A percentile compares a stretch with the other conserved stretches of the same genome.
phyloP scores from a whole-genome alignment of 257 asterid species.

The Solanum virginianum region DNA sequence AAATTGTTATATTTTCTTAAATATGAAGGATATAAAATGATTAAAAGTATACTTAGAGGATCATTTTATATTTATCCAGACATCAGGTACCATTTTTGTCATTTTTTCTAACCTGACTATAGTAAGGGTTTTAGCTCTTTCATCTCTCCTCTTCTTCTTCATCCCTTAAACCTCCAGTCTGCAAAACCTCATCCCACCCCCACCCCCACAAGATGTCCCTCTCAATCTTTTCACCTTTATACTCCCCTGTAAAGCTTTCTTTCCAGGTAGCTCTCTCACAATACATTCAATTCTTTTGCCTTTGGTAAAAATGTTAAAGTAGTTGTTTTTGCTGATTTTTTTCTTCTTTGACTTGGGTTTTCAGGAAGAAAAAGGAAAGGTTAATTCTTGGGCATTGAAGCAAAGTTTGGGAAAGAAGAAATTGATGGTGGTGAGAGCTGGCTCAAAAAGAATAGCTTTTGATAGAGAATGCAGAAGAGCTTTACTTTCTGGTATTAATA shows the following conservation, averaged over 20 bases:
- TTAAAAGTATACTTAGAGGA: background rate
- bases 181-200: background rate
- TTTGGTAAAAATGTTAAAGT: background rate
- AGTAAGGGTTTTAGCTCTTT: background rate
- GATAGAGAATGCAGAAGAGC: conserved; percentile 64
- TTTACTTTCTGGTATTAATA: conserved; percentile 75
- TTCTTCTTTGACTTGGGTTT: background rate
- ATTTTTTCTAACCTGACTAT: background rate
- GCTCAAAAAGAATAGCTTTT: conserved; percentile 68
- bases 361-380: background rate
- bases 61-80: background rate
- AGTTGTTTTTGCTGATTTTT: background rate
- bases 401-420: conserved; percentile 1
- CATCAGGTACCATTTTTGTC: background rate
- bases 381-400: background rate
- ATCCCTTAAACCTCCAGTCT: background rate
- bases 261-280: conserved; percentile 24
- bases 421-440: conserved; percentile 51
- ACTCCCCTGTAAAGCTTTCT: conserved; percentile 5
- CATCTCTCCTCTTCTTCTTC: background rate
- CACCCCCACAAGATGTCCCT: background rate
- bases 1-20: background rate
- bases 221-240: conserved; percentile 13
- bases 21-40: background rate
- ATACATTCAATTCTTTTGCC: background rate